These are phyloP conservation scores for Trichoderma atrobrunneum DNA, from an alignment of 2,329 filamentous ascomycete species.

Conservation along the genomic window DNA sequence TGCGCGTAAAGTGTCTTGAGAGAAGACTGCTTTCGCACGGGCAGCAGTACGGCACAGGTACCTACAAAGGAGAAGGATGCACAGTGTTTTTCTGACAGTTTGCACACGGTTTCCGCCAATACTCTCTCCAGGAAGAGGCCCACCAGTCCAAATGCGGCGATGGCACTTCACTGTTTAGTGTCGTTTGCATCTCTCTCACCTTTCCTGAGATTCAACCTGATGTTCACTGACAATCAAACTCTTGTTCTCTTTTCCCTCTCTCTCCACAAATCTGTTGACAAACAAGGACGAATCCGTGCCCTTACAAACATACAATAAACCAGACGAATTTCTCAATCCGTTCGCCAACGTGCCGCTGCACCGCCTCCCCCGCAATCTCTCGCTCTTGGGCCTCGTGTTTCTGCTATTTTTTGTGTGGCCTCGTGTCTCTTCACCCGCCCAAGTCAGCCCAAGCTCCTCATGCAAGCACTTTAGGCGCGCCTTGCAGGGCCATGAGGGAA, in stretches of 20 bases:
- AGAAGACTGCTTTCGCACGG: not conserved
- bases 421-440: conserved; percentile 1
- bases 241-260: not conserved
- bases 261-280: too few species aligned
- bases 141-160: not conserved
- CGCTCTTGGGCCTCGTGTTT: not conserved
- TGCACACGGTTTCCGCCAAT: not conserved
- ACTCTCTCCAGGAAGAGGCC: not conserved
- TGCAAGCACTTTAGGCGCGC: conserved; percentile 14
- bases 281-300: not conserved
- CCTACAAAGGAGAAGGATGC: not conserved
- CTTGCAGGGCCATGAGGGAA: conserved; percentile 9
- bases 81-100: not conserved
- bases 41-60: not conserved
- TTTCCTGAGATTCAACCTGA: not conserved
- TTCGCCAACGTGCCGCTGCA: not conserved
- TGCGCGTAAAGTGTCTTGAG: not conserved
- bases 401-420: not conserved
- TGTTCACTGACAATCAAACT: not conserved
- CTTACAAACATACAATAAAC: not conserved
- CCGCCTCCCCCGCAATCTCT: not conserved
- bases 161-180: not conserved
- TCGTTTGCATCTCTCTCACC: not conserved
- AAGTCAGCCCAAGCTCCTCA: not conserved
- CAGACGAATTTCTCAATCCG: not conserved